Evolutionary conservation across 2,329 filamentous ascomycete genomes (phyloP).

Genomic region (Moelleriella libera): DNA sequence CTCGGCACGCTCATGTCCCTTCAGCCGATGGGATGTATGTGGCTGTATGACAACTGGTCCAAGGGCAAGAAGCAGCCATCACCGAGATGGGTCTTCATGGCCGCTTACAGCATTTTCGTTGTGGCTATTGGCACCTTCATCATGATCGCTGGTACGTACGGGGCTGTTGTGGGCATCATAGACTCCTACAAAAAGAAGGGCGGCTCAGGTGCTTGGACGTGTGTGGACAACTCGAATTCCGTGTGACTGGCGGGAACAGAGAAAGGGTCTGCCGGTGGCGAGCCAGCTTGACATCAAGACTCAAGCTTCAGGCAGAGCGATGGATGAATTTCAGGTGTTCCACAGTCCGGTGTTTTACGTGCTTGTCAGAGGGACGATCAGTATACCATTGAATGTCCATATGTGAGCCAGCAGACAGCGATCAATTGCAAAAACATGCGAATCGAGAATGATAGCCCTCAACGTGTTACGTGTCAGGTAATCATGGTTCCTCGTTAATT

Average conservation of each 20-base stretch:
- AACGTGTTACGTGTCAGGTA: too few relatives aligned
- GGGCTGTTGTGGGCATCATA: slow-evolving; percentile 20
- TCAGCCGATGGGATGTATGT: slow-evolving; percentile 14
- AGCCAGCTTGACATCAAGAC: too few relatives aligned
- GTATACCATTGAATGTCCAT: too few relatives aligned
- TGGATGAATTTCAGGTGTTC: too few relatives aligned
- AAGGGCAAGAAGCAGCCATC: slow-evolving; percentile 1
- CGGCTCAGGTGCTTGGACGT: slow-evolving; percentile 24
- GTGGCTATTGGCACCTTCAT: slow-evolving; percentile 16
- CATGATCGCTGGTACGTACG: slow-evolving; percentile 29
- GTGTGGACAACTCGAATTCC: slow-evolving; percentile 26
- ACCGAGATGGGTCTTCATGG: slow-evolving; percentile 2
- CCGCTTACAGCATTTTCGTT: slow-evolving; percentile 3
- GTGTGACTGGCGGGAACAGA: neutral
- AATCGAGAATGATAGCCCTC: too few relatives aligned
- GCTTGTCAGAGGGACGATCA: too few relatives aligned
- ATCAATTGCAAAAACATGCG: too few relatives aligned
- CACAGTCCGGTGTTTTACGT: too few relatives aligned
- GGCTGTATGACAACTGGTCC: slow-evolving; percentile 14
- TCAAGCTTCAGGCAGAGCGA: too few relatives aligned
- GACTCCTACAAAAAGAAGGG: slow-evolving; percentile 18
- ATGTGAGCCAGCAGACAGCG: too few relatives aligned
- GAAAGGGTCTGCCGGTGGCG: too few relatives aligned
- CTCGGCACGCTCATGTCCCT: slow-evolving; percentile 14
- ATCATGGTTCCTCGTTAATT: too few relatives aligned